These are phyloP conservation scores for Lasiodiplodia citricola DNA, from an alignment of 2,329 filamentous ascomycete species.

Conservation along the genomic window DNA sequence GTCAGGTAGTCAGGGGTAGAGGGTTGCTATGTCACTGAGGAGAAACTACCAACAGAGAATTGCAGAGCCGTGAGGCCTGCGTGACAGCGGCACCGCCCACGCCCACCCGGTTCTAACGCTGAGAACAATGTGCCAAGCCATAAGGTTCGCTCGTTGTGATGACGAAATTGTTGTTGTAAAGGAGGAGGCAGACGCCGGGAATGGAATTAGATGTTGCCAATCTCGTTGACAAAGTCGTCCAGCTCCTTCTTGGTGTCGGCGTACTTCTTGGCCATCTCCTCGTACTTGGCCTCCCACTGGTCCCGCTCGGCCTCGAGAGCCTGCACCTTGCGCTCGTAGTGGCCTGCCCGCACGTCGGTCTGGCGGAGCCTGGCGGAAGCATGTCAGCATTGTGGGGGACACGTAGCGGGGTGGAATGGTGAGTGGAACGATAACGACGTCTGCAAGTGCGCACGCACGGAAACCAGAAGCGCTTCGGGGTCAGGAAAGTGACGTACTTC, in stretches of 20 bases:
- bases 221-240: constrained; percentile 86
- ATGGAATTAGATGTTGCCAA: constrained; percentile 81
- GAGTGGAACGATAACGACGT: constrained; percentile 18
- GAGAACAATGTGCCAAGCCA: constrained; percentile 22
- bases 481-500: constrained; percentile 71
- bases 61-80: constrained; percentile 19
- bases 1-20: constrained; percentile 23
- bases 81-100: constrained; percentile 11
- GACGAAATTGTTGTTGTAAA: constrained; percentile 19
- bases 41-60: constrained; percentile 31
- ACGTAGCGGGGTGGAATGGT: constrained; percentile 3
- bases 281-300: constrained; percentile 96
- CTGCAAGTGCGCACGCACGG: constrained; percentile 19
- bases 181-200: constrained; percentile 22
- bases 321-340: constrained; percentile 99
- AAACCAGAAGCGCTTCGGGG: constrained; percentile 23
- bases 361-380: constrained; percentile 77
- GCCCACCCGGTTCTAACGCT: constrained; percentile 11
- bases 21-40: constrained; percentile 27
- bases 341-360: constrained; percentile 98
- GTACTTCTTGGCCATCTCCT: constrained; percentile 96
- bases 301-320: constrained; percentile 90
- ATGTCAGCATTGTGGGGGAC: constrained; percentile 18
- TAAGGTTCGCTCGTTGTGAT: constrained; percentile 15
- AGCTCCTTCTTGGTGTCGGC: constrained; percentile 83